Base-by-base conservation (phyloP, 179 eudicot genomes). In the Carnegiea gigantea region DNA sequence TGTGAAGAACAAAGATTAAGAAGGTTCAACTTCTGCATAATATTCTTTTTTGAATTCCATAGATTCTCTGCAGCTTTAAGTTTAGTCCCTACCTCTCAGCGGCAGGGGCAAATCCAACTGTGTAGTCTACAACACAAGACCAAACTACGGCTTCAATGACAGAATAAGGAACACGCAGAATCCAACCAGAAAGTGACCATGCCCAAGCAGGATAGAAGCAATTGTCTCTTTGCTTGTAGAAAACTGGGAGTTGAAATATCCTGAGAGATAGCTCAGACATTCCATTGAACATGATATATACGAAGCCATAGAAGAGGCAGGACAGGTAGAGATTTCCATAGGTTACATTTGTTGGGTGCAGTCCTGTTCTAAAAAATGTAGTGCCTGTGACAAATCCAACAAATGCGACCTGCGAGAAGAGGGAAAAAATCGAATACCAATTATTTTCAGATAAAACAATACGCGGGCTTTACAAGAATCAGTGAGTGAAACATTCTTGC, bases 271-370 rank as follows among this genome's bases (percentile, higher is more conserved):
- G 89, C 93, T 96, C 98, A 23, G 97, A 86, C 78, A 96, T 87
- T 76, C 99, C 99, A 84, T 96, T 95, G 85, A 95, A 96, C 92
- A 96, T 82, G 92, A 94, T 92, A 85, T 96, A 98, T 57, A 89
- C 85, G 68, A 92, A 85, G 67, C 90, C 92, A 62, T 86, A 92
- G 83, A 94, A 95, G 81, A 94, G 88, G 80, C 93, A 90, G 75
- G 92, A 84, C 70, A 95, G 94, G 76, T 96, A 94, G 23, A 92
- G 88, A 77, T 88, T 88, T 70, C 97, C 99, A 80, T 91, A 83
- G 43, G 57, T 81, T 89, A 90, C 91, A 85, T 89, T 89, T 67
- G 92, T 92, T 49, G 97, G 91, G 78, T 91, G 93, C 65, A 92
- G 1, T 79, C 91, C 86, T 86, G 99, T 86, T 80, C 92, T 88